phyloP scores from a whole-genome alignment of 2,329 filamentous ascomycete species.

The Clonostachys sp. region DNA sequence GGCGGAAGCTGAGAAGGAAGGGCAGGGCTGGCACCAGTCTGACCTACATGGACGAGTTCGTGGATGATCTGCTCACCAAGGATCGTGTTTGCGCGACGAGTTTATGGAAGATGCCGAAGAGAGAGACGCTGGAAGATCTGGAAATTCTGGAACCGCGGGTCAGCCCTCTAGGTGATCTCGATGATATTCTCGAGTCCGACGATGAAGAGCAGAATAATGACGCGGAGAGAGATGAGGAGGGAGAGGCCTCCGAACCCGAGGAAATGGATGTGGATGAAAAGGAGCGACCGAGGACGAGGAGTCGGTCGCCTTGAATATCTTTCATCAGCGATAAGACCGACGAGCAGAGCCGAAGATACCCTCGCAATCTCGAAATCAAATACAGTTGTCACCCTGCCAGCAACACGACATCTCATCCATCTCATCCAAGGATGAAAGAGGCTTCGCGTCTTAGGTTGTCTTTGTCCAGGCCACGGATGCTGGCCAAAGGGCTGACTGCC shows the following conservation, averaged over 20 bases:
- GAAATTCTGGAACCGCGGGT: conserved; percentile 81
- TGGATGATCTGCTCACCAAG: conserved; percentile 86
- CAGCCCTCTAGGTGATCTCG: conserved; percentile 77
- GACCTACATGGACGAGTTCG: conserved; percentile 85
- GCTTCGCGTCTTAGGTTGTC: no score
- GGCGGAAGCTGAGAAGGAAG: conserved; percentile 75
- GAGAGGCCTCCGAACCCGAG: conserved; percentile 25
- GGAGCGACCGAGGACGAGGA: conserved; percentile 12
- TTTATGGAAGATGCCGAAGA: conserved; percentile 83
- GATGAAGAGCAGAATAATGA: conserved; percentile 35
- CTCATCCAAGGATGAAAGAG: no score
- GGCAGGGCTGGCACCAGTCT: conserved; percentile 70
- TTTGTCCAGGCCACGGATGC: no score
- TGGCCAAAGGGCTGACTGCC: no score
- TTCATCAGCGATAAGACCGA: not conserved
- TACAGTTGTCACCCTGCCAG: no score
- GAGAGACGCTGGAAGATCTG: conserved; percentile 81
- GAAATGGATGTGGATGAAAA: conserved; percentile 33
- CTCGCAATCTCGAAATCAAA: no score
- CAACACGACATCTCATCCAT: no score
- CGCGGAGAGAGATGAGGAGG: conserved; percentile 4
- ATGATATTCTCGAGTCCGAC: conserved; percentile 62
- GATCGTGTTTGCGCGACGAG: conserved; percentile 88
- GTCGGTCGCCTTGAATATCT: conserved; percentile 4
- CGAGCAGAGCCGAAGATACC: no score